Evolutionary conservation across 441 rosid genomes (phyloP), one percentile per base, ranked within the genome.

Genomic region (Erodium trifolium): DNA sequence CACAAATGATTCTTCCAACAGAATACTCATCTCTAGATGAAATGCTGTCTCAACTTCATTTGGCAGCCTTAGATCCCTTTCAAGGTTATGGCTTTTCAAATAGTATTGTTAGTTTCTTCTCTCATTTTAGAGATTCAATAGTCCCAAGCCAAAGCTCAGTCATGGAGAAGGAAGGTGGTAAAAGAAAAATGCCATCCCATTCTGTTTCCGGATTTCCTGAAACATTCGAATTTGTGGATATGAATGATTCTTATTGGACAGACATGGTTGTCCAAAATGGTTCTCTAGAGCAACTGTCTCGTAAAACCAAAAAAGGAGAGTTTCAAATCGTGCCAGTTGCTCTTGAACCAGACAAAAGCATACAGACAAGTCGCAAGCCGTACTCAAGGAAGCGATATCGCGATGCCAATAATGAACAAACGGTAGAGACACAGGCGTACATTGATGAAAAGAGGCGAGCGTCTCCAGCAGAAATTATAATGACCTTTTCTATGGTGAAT

Each of bases 241-340:
- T 82, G 96, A 88, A 78, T 31, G 99, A 93, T 76, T 88, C 97
- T 53, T 93, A 89, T 71, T 93, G 99, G 99, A 93, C 95, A 41
- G 96, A 93, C 81, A 84, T 90, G 77, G 82, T 91, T 70, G 85
- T 93, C 62, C 86, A 89, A 75, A 91, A 93, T 78, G 95, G 96
- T 65, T 82, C 88, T 23, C 97, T 89, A 75, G 97, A 88, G 85
- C 88, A 85, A 63, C 85, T 78, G n/a, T 66, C 85, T 41, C 79
- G 77, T 71, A 82, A 68, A 72, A 80, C 73, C 17, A 86, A 78
- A 77, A 74, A 47, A 13, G 14, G 72, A 39, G 84, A 79, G 13
- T 82, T 82, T 78, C 83, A 80, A 53, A 45, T 82, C 72, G 83
- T 83, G 76, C 85, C 90, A 2, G 81, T 80, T 70, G 82, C 77